phyloP scores from a whole-genome alignment of 2,329 filamentous ascomycete species.

The Harringtonia aguacate region DNA sequence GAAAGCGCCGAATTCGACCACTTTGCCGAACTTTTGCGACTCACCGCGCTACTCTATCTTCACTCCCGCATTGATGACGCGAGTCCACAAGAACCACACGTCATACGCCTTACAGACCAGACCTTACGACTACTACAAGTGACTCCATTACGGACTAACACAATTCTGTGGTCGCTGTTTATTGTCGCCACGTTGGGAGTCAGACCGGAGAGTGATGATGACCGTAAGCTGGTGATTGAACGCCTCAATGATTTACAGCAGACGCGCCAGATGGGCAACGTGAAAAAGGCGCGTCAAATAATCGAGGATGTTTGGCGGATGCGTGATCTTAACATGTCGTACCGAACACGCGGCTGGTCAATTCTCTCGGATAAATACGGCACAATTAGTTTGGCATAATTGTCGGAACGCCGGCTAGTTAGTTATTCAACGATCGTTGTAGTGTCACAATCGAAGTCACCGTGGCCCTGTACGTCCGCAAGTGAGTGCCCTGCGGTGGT shows the following conservation, averaged over 20 bases:
- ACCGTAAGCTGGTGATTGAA: constrained; percentile 15
- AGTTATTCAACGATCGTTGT: too few species aligned
- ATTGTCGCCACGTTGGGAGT: constrained; percentile 19
- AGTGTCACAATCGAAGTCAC: too few species aligned
- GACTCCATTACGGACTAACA: constrained; percentile 17
- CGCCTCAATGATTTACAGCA: constrained; percentile 16
- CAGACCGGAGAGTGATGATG: constrained; percentile 15
- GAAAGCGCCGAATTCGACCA: neutral
- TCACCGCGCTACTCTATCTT: constrained; percentile 18
- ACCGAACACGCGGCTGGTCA: constrained; percentile 5
- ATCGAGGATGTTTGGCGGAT: constrained; percentile 21
- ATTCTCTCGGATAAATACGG: constrained; percentile 9
- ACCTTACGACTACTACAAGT: constrained; percentile 14
- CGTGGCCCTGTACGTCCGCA: too few species aligned
- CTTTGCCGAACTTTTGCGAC: constrained; percentile 16
- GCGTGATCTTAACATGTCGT: constrained; percentile 12
- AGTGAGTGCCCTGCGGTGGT: too few species aligned
- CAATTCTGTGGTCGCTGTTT: constrained; percentile 15
- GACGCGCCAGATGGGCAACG: constrained; percentile 19
- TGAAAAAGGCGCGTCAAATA: constrained; percentile 19
- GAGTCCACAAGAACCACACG: constrained; percentile 15
- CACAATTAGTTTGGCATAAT: constrained; percentile 15
- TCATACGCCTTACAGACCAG: constrained; percentile 10
- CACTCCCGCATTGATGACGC: constrained; percentile 17
- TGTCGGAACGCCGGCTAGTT: too few species aligned